phyloP scores from a whole-genome alignment of 2,329 filamentous ascomycete genomes.

The Orbilia quercus region DNA sequence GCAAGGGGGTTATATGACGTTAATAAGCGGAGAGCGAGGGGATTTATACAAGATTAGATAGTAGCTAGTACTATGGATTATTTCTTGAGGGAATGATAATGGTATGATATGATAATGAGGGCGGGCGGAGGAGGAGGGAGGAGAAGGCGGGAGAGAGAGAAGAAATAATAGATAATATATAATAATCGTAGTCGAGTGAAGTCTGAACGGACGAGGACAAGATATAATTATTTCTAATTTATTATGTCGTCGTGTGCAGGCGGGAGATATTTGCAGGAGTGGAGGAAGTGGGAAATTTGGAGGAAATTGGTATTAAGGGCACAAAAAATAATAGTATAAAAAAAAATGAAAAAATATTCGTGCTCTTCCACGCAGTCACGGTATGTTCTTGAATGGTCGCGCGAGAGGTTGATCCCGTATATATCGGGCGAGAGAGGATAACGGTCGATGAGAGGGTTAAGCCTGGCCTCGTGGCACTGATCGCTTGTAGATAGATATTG shows the following conservation, averaged over 20 bases:
- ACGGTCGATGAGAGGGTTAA: constrained; percentile 19
- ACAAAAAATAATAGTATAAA: neutral
- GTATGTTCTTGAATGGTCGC: constrained; percentile 44
- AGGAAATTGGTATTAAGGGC: neutral
- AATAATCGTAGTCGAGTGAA: too few species aligned
- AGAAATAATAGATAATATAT: too few species aligned
- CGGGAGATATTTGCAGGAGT: neutral
- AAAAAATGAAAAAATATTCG: neutral
- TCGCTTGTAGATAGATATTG: too few species aligned
- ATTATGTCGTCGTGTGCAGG: neutral
- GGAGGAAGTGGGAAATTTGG: neutral
- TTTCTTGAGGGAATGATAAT: too few species aligned
- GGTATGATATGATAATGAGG: too few species aligned
- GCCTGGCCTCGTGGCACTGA: constrained; percentile 21
- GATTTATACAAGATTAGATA: constrained; percentile 13
- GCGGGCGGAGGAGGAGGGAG: too few species aligned
- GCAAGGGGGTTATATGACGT: constrained; percentile 26
- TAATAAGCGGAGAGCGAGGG: constrained; percentile 19
- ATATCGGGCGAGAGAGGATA: constrained; percentile 20
- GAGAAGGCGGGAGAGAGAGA: too few species aligned
- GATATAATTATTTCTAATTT: too few species aligned
- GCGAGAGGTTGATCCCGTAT: constrained; percentile 53
- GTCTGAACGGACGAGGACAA: neutral
- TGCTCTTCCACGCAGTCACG: constrained; percentile 24
- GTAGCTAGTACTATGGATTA: neutral